Percentiles rank a stretch among this genome's conserved stretches.
These are phyloP conservation scores for Trichophyton verrucosum DNA, from an alignment of 2,329 filamentous ascomycete species.

Conservation along the genomic window DNA sequence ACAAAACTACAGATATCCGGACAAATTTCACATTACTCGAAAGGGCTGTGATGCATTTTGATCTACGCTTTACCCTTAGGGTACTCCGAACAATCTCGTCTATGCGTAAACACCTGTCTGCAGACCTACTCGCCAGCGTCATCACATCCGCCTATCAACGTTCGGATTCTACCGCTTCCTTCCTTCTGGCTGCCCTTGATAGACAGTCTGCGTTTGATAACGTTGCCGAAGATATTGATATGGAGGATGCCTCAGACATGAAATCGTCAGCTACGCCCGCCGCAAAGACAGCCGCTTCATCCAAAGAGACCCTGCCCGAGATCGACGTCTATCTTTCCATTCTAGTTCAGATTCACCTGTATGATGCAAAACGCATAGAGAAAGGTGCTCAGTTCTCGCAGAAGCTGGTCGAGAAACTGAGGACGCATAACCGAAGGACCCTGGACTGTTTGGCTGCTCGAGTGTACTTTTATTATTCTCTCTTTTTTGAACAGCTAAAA, in stretches of 20 bases:
- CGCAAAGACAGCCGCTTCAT: constrained; percentile 24
- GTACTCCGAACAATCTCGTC: constrained; percentile 92
- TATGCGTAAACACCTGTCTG: constrained; percentile 77
- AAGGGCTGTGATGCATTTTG: constrained; percentile 82
- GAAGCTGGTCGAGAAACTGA: constrained; percentile 70
- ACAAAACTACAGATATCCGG: constrained; percentile 61
- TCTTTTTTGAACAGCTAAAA: constrained; percentile 85
- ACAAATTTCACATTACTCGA: constrained; percentile 86
- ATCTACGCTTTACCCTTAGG: constrained; percentile 86
- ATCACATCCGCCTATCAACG: constrained; percentile 68
- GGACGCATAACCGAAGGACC: constrained; percentile 81
- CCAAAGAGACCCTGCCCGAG: constrained; percentile 71
- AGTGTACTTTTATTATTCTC: constrained; percentile 94
- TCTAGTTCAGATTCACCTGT: constrained; percentile 73
- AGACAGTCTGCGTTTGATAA: constrained; percentile 54
- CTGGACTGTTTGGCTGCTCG: constrained; percentile 87
- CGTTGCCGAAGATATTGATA: constrained; percentile 47
- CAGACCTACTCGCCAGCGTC: constrained; percentile 67
- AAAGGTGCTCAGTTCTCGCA: constrained; percentile 74
- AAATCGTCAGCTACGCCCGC: constrained; percentile 29
- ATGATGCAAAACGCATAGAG: constrained; percentile 70
- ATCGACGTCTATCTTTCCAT: constrained; percentile 82
- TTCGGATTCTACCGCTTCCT: constrained; percentile 54
- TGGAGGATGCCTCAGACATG: constrained; percentile 52
- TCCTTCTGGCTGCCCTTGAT: constrained; percentile 57